Evolutionary conservation across 1,139 yeast species (phyloP), one percentile per base, ranked within the genome.

Genomic region (Blastobotrys indianensis): DNA sequence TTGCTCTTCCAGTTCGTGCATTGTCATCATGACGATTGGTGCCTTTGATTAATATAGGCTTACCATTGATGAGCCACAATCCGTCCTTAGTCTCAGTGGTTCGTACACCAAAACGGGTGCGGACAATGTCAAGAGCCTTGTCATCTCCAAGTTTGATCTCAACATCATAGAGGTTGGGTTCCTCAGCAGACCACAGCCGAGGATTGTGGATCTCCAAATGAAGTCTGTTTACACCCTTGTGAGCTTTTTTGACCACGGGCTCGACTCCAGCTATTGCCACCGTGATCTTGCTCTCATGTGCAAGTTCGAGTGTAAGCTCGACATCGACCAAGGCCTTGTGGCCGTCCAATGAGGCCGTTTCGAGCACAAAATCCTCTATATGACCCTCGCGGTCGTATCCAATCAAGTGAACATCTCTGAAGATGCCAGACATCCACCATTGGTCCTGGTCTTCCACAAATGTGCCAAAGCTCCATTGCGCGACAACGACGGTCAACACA

Each of bases 391-490:
- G 29, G 28, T 50, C 48, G 40, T 47, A 51, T 15, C 49, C 42
- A 35, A 53, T 46, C 10, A 55, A 30, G 15, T 47, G 40, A 10
- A 57, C 60, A 41, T 57, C 60, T 28, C 60, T 42, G 48, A 55
- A 57, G 9, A 57, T 65, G 1, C 69, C 69, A 33, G 67, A 62
- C 23, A 65, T 51, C 67, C 69, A 64, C 68, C 69, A 65, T 49
- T 63, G 67, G 45, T 66, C 70, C 53, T 66, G 69, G 48, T 66
- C 70, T 49, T 66, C 70, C 35, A 67, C 60, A 46, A 62, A 66
- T 20, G 61, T 54, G 2, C 67, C 63, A 32, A 60, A 60, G 5
- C 65, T 60, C 65, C 67, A 66, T 51, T 65, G 68, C 32, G 59
- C 62, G 4, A 66, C 70, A 34, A 65, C 55, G 2, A 66, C 68